Conservation (phyloP, 306 rosid species). For the Ammopiptanthus mongolicus region DNA sequence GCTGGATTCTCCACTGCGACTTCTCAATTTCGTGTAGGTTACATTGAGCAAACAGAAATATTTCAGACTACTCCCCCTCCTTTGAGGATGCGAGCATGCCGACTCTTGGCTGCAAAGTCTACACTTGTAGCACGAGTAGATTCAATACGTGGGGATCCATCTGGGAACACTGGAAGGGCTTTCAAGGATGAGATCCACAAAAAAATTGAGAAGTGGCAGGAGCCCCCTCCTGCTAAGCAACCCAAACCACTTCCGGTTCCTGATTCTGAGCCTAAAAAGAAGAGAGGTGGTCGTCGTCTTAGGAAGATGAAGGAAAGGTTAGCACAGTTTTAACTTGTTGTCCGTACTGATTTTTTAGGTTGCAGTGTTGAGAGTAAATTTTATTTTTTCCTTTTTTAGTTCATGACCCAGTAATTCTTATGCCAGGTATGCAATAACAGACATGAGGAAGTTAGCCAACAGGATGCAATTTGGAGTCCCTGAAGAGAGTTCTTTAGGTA, state of each 20-base stretch:
- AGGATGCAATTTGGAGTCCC: constrained; percentile 95
- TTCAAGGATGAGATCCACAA: constrained; percentile 69
- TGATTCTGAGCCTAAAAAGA: constrained; percentile 96
- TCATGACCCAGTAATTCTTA: constrained; percentile 15
- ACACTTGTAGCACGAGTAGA: constrained; percentile 95
- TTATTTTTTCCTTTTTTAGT: not conserved
- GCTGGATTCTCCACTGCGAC: constrained; percentile 97
- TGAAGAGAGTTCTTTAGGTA: constrained; percentile 96
- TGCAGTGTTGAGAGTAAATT: not conserved
- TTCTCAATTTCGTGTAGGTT: constrained; percentile 88
- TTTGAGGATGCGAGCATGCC: constrained; percentile 83
- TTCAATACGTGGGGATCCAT: constrained; percentile 86
- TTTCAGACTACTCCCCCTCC: constrained; percentile 88
- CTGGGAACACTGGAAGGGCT: constrained; percentile 66
- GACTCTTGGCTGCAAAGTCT: constrained; percentile 77
- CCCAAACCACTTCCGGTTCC: constrained; percentile 97
- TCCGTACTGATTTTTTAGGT: not conserved
- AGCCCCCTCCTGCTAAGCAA: constrained; percentile 97
- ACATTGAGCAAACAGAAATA: constrained; percentile 84
- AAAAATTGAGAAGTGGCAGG: constrained; percentile 98
- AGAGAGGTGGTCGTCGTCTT: constrained; percentile 91
- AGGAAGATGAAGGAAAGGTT: constrained; percentile 94
- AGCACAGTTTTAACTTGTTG: not conserved
- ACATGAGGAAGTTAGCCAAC: constrained; percentile 93
- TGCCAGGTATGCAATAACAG: constrained; percentile 80